These are phyloP conservation scores for Ensete glaucum DNA, from an alignment of 176 grass and related monocot genomes.

Conservation along the genomic window DNA sequence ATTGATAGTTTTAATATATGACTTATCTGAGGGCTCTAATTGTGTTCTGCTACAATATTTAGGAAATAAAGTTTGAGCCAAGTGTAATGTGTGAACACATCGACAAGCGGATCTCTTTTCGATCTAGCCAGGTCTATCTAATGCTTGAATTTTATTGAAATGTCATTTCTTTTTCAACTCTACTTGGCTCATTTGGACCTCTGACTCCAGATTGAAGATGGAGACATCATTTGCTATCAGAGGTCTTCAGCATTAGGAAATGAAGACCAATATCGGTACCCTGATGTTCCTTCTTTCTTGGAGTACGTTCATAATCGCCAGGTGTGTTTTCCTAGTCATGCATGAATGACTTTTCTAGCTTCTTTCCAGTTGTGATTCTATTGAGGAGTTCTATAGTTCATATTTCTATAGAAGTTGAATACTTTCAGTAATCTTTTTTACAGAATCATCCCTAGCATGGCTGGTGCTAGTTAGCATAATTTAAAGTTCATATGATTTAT, in stretches of 20 bases:
- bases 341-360: background rate
- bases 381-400: too few relatives aligned
- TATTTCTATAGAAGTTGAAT: background rate
- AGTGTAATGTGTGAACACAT: constrained; percentile 10
- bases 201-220: constrained; percentile 81
- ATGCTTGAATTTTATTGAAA: background rate
- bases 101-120: constrained; percentile 3
- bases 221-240: constrained; percentile 93
- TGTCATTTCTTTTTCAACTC: constrained; percentile 7
- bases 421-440: background rate
- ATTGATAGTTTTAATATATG: too few relatives aligned
- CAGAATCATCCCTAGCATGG: constrained; percentile 4
- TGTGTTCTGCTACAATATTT: background rate
- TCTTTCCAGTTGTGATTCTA: too few relatives aligned
- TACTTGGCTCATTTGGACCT: constrained; percentile 18
- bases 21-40: background rate
- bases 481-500: background rate
- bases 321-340: constrained; percentile 27
- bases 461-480: constrained; percentile 3
- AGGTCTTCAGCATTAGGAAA: constrained; percentile 47
- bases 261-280: constrained; percentile 57
- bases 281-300: constrained; percentile 84
- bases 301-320: constrained; percentile 90
- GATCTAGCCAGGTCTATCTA: constrained; percentile 3
- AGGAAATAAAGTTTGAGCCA: constrained; percentile 16